Percentiles rank a stretch among this genome's conserved stretches.
Evolutionary conservation across 768 basidiomycete species (phyloP).

Genomic region (Leccinum pellstonianum): DNA sequence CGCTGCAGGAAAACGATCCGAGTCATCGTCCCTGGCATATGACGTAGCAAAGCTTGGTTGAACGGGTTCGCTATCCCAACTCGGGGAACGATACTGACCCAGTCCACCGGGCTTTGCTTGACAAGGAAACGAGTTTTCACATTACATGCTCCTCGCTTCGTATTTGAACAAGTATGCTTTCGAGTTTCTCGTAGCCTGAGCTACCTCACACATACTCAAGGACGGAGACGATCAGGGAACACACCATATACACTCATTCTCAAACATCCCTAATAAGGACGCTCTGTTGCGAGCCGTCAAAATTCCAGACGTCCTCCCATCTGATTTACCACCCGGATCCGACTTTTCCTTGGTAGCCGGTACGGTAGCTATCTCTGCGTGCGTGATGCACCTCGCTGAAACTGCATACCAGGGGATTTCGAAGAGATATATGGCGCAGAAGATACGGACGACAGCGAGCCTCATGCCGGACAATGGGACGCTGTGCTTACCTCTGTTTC

Average conservation of each 20-base stretch:
- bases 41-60: constrained; percentile 81
- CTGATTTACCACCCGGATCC: constrained; percentile 58
- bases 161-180: constrained; percentile 73
- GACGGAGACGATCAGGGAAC: constrained; percentile 60
- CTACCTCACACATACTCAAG: constrained; percentile 31
- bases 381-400: not conserved
- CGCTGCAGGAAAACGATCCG: constrained; percentile 48
- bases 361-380: constrained; percentile 25
- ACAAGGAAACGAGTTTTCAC: constrained; percentile 95
- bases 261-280: constrained; percentile 61
- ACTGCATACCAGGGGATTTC: constrained; percentile 66
- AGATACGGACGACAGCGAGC: constrained; percentile 51
- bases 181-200: not conserved
- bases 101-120: constrained; percentile 69
- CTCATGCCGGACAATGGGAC: constrained; percentile 81
- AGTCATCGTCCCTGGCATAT: constrained; percentile 84
- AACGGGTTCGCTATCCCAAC: constrained; percentile 10
- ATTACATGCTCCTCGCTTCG: constrained; percentile 91
- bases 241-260: constrained; percentile 89
- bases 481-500: constrained; percentile 91
- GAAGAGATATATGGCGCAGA: constrained; percentile 81
- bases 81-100: not conserved
- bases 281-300: constrained; percentile 65
- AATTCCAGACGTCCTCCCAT: constrained; percentile 87
- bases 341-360: constrained; percentile 89